Evolutionary conservation across 441 rosid genomes (phyloP), one percentile per base, ranked within the genome.

Genomic region (Croton setiger): DNA sequence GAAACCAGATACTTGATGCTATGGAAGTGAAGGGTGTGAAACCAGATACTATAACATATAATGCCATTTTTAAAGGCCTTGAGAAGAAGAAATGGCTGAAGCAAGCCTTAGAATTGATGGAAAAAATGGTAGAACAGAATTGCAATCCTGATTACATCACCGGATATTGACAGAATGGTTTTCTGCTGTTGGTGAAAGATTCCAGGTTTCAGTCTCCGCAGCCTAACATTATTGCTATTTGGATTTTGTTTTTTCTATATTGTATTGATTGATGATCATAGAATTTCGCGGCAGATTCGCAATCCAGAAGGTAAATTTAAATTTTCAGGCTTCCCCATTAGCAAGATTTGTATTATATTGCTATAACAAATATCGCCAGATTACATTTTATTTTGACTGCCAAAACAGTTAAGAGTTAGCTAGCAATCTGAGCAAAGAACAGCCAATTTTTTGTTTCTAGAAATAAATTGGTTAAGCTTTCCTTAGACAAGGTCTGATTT

Each of bases 71-170:
- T 27, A 27, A 27, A 27, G 31, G 31, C 31, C 31, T 27, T 27
- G 31, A 27, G 31, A 27, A 27, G 31, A 27, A 27, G 31, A 27
- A 27, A 68, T 66, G 68, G 81, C 71, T 82, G 60, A 78, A 82
- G 51, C 74, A 66, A 55, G 79, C 91, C 65, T 76, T 89, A 56
- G 70, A 67, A 57, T 72, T 89, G 55, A 88, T 89, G 96, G 92
- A 85, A 68, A 73, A 77, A 68, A 93, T 89, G 97, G 70, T 66
- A 10, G 80, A 86, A 69, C 70, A 80, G 44, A 82, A 72, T 13
- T 89, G 96, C 64, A 73, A 73, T 78, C 91, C 98, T 10, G 89
- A 91, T 82, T 84, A 79, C 72, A 75, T 81, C 62, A 87, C 96
- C 0, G 86, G 81, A 82, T 88, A 70, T 83, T 89, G 48, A 83